phyloP scores from a whole-genome alignment of 768 basidiomycete species.

The Crassisporium funariophilum region DNA sequence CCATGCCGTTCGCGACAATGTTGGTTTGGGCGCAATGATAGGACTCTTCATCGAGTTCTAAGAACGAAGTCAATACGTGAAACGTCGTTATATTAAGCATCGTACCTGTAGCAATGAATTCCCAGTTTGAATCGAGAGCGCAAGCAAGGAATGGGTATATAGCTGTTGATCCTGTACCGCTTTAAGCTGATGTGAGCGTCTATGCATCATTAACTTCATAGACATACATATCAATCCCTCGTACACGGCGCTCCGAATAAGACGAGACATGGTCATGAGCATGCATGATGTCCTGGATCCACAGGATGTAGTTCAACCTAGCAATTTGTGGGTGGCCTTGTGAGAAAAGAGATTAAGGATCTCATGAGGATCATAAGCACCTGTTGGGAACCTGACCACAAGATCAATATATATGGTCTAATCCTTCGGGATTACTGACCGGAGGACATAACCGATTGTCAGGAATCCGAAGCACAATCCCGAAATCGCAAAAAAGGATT shows the following conservation, averaged over 20 bases:
- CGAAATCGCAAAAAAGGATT: slow-evolving; percentile 75
- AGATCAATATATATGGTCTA: background rate
- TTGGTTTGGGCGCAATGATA: slow-evolving; percentile 57
- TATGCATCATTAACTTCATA: background rate
- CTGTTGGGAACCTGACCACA: slow-evolving; percentile 67
- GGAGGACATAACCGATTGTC: slow-evolving; percentile 84
- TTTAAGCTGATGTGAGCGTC: slow-evolving; percentile 25
- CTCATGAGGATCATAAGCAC: slow-evolving; percentile 31
- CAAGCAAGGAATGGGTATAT: slow-evolving; percentile 86
- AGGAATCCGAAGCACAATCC: slow-evolving; percentile 61
- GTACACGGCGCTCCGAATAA: slow-evolving; percentile 26
- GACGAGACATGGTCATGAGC: slow-evolving; percentile 23
- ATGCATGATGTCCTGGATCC: slow-evolving; percentile 73
- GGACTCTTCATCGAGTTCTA: slow-evolving; percentile 76
- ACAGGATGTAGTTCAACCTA: slow-evolving; percentile 88
- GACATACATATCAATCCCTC: slow-evolving; percentile 75
- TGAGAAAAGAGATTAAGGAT: background rate
- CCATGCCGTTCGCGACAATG: slow-evolving; percentile 56
- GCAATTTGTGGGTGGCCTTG: too few relatives aligned
- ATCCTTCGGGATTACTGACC: slow-evolving; percentile 42
- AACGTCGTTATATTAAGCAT: background rate
- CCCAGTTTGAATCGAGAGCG: slow-evolving; percentile 52
- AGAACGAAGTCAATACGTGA: background rate
- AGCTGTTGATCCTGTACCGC: slow-evolving; percentile 89
- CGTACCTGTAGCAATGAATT: slow-evolving; percentile 70